Conservation (phyloP, 495 filamentous ascomycete species). For the Penicillium pulvis region DNA sequence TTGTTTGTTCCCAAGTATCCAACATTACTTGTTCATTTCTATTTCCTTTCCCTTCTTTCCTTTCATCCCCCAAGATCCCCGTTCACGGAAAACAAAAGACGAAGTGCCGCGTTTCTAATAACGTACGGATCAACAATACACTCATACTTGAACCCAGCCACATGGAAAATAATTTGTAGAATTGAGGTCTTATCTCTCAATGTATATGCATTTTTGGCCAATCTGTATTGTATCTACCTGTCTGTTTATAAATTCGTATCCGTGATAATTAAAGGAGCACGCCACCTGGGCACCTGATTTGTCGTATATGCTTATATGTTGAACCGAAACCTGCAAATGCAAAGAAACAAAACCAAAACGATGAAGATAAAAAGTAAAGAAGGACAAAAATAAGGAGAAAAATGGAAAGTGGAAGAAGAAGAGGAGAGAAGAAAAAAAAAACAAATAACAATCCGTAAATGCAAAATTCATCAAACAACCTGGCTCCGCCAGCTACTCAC, state of each 20-base stretch:
- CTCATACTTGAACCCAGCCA: too few relatives aligned
- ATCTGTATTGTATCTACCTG: neutral
- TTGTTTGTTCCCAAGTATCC: too few relatives aligned
- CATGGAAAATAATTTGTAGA: neutral
- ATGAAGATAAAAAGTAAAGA: neutral
- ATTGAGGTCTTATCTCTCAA: too few relatives aligned
- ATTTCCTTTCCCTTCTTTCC: too few relatives aligned
- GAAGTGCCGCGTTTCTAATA: too few relatives aligned
- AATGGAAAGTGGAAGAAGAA: slow-evolving; percentile 8
- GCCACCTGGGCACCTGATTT: neutral
- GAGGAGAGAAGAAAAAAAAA: slow-evolving; percentile 9
- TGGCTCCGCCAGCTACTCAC: slow-evolving; percentile 28
- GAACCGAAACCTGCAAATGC: neutral
- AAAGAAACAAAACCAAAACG: slow-evolving; percentile 7
- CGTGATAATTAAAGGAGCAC: neutral
- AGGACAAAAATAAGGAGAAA: neutral
- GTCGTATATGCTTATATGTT: slow-evolving; percentile 1
- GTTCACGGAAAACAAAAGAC: too few relatives aligned
- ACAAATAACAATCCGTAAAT: neutral
- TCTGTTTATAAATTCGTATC: neutral
- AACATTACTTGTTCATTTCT: too few relatives aligned
- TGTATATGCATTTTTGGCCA: neutral
- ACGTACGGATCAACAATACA: too few relatives aligned
- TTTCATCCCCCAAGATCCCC: too few relatives aligned
- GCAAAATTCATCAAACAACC: slow-evolving; percentile 3